These are phyloP conservation scores for Trifolium fragiferum DNA, from an alignment of 306 rosid species.

Conservation along the genomic window DNA sequence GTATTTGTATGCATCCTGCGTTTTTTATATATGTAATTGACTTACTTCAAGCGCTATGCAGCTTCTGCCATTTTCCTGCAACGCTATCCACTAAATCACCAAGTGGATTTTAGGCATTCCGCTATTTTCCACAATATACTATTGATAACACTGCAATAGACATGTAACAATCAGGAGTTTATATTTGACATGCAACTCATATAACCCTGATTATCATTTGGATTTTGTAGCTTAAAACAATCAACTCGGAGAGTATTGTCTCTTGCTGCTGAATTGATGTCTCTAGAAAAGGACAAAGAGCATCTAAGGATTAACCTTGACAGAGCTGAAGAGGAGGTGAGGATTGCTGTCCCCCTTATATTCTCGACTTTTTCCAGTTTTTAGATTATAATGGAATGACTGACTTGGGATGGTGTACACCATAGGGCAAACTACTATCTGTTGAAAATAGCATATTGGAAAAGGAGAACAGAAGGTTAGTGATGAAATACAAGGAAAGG, in stretches of 20 bases:
- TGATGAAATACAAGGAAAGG: slow-evolving; percentile 59
- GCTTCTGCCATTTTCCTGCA: too few species aligned
- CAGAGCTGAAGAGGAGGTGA: slow-evolving; percentile 91
- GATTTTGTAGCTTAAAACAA: slow-evolving; percentile 73
- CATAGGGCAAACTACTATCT: slow-evolving; percentile 70
- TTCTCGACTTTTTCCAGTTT: neutral
- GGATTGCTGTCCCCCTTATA: neutral
- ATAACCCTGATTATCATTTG: slow-evolving; percentile 27
- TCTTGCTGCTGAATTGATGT: slow-evolving; percentile 66
- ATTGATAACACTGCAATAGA: neutral
- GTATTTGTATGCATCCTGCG: too few species aligned
- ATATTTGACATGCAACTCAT: neutral
- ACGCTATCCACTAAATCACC: too few species aligned
- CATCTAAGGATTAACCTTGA: slow-evolving; percentile 71
- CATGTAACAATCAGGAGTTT: neutral
- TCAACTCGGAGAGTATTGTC: slow-evolving; percentile 62
- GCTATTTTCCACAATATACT: too few species aligned
- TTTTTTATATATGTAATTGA: too few species aligned
- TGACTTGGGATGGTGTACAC: slow-evolving; percentile 15
- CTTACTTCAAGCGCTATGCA: too few species aligned
- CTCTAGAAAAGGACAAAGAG: slow-evolving; percentile 77
- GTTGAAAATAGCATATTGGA: slow-evolving; percentile 66
- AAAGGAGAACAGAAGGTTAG: slow-evolving; percentile 67
- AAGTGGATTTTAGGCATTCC: too few species aligned
- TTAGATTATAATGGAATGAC: slow-evolving; percentile 33